These are phyloP conservation scores for Seiridium unicorne DNA, from an alignment of 2,329 filamentous ascomycete genomes.

Conservation along the genomic window DNA sequence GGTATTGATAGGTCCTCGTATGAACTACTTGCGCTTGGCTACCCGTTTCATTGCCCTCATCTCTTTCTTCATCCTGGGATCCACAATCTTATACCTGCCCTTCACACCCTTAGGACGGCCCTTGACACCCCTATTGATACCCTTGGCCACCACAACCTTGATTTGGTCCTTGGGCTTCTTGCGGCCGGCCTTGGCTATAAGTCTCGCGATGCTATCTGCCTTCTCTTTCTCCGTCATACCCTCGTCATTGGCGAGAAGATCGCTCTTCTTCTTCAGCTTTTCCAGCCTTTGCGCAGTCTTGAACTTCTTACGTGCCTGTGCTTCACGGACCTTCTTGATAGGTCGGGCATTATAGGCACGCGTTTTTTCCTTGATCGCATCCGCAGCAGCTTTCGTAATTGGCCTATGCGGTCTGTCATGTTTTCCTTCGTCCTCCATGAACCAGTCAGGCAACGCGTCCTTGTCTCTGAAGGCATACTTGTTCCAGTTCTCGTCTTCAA, in stretches of 20 bases:
- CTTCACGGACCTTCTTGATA: conserved; percentile 98
- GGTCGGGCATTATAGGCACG: conserved; percentile 91
- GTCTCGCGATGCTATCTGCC: conserved; percentile 74
- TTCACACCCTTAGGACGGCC: conserved; percentile 89
- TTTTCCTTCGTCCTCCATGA: conserved; percentile 83
- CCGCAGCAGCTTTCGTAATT: conserved; percentile 86
- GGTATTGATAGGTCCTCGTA: no score
- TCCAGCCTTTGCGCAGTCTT: conserved; percentile 88
- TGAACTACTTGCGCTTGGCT: conserved; percentile 12
- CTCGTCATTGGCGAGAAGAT: conserved; percentile 83
- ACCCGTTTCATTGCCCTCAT: conserved; percentile 22
- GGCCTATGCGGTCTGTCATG: conserved; percentile 85
- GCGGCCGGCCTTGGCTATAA: conserved; percentile 74
- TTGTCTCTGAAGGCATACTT: conserved; percentile 86
- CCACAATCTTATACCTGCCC: conserved; percentile 94
- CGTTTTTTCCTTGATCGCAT: conserved; percentile 91
- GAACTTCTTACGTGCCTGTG: conserved; percentile 94
- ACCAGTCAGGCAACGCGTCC: conserved; percentile 95
- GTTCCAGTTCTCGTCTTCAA: conserved; percentile 92
- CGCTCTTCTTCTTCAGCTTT: conserved; percentile 97
- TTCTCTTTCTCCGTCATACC: conserved; percentile 96
- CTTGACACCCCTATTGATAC: conserved; percentile 79
- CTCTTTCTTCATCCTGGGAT: conserved; percentile 23
- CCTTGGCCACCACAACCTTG: conserved; percentile 85
- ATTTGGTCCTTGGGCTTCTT: conserved; percentile 83